A percentile compares a stretch with the other conserved stretches of the same genome.
These are phyloP conservation scores for Cupressus sempervirens DNA, from an alignment of 75 land plant genomes.

Conservation along the genomic window DNA sequence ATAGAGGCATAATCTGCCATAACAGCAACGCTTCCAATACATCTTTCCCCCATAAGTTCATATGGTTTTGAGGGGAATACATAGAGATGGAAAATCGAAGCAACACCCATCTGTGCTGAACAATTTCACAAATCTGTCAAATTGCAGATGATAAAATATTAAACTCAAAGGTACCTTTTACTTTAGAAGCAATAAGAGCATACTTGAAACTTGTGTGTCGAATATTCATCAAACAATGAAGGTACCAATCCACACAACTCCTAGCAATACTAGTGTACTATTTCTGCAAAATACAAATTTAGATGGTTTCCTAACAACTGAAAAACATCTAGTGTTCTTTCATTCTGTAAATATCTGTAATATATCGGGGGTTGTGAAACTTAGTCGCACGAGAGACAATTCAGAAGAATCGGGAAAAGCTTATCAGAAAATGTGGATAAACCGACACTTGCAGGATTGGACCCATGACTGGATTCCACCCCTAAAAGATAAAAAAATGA, in stretches of 20 bases:
- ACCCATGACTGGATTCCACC: no score
- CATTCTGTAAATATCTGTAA: background rate
- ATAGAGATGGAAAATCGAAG: constrained; percentile 81
- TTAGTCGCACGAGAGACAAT: no score
- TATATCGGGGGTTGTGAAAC: no score
- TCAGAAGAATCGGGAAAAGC: no score
- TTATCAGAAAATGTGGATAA: no score
- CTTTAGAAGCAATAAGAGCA: background rate
- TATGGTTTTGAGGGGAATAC: constrained; percentile 89
- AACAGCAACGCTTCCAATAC: constrained; percentile 63
- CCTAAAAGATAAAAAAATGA: no score
- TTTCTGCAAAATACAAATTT: background rate
- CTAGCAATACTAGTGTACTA: background rate
- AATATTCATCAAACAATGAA: background rate
- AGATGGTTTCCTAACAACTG: background rate
- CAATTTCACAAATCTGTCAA: constrained; percentile 10
- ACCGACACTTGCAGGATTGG: no score
- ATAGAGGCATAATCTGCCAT: constrained; percentile 89
- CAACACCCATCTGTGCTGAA: constrained; percentile 89
- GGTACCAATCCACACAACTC: background rate
- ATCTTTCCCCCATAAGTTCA: constrained; percentile 66
- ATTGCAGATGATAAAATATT: background rate
- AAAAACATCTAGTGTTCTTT: no score
- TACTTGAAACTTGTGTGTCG: background rate
- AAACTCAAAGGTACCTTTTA: background rate